Conservation (phyloP, 139 green algal species). For the Eudorina sp. region DNA sequence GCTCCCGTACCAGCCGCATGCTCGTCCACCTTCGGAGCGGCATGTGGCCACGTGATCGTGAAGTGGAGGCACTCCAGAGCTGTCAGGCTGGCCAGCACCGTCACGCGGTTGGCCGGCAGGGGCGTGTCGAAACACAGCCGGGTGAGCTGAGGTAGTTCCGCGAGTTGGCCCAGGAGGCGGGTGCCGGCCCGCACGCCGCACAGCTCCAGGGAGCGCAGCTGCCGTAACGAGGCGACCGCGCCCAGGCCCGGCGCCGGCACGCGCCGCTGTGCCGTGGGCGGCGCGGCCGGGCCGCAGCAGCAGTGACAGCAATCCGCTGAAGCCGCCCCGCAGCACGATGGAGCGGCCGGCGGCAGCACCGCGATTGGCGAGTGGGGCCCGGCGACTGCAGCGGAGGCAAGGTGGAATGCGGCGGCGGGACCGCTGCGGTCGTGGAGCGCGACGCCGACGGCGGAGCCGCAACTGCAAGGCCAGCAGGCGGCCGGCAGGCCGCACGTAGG, state of each 20-base stretch:
- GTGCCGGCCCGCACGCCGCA: background rate
- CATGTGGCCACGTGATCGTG: slow-evolving; percentile 10
- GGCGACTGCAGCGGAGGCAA: background rate
- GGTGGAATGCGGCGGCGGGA: background rate
- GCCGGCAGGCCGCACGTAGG: background rate
- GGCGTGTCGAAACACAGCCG: slow-evolving; percentile 5
- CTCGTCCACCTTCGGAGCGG: no score
- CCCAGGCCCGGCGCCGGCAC: background rate
- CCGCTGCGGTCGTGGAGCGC: background rate
- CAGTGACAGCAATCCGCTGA: background rate
- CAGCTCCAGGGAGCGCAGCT: slow-evolving; percentile 35
- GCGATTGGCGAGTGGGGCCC: background rate
- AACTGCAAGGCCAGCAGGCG: background rate
- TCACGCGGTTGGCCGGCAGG: background rate
- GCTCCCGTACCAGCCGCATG: no score
- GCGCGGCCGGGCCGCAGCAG: background rate
- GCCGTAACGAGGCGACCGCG: background rate
- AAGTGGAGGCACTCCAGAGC: slow-evolving; percentile 6
- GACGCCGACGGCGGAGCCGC: background rate
- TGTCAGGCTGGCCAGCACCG: background rate
- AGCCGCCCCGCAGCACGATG: background rate
- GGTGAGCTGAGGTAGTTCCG: background rate
- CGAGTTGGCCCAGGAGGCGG: background rate
- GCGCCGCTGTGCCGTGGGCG: background rate
- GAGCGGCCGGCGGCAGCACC: background rate